These are phyloP conservation scores for Claviceps arundinis DNA, from an alignment of 2,329 filamentous ascomycete genomes.

Conservation along the genomic window DNA sequence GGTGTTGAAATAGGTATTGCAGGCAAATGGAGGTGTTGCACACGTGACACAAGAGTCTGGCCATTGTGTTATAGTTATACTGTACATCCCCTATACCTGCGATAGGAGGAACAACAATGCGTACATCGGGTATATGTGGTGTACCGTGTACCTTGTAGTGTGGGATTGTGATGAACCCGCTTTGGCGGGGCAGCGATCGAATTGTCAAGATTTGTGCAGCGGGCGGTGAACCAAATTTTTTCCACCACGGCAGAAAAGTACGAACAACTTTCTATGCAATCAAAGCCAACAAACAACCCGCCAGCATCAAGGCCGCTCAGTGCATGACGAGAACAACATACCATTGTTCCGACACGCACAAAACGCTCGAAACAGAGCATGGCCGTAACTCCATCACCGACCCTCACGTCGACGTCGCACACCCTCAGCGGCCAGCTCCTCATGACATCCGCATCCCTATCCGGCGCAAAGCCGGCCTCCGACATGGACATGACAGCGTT, in stretches of 20 bases:
- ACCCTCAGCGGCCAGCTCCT: slow-evolving; percentile 41
- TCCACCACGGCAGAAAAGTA: slow-evolving; percentile 7
- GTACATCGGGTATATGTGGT: too few relatives aligned
- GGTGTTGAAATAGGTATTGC: too few relatives aligned
- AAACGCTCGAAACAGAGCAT: slow-evolving; percentile 14
- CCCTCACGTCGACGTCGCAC: slow-evolving; percentile 50
- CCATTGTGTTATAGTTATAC: too few relatives aligned
- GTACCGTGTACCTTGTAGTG: too few relatives aligned
- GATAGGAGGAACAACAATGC: too few relatives aligned
- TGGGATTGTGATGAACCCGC: too few relatives aligned
- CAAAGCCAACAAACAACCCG: not conserved
- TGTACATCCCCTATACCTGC: too few relatives aligned
- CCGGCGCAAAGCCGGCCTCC: slow-evolving; percentile 18
- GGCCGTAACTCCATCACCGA: slow-evolving; percentile 37
- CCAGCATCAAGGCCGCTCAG: not conserved
- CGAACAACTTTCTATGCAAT: not conserved
- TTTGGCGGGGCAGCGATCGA: too few relatives aligned
- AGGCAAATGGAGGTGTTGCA: too few relatives aligned
- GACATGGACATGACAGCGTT: slow-evolving; percentile 33
- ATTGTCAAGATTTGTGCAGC: not conserved
- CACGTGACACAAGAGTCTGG: too few relatives aligned
- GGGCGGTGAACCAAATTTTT: slow-evolving; percentile 9
- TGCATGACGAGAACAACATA: not conserved
- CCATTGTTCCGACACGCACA: not conserved
- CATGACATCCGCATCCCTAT: slow-evolving; percentile 26